phyloP scores from a whole-genome alignment of 257 asterid genomes.

The Solanum bukasovii region DNA sequence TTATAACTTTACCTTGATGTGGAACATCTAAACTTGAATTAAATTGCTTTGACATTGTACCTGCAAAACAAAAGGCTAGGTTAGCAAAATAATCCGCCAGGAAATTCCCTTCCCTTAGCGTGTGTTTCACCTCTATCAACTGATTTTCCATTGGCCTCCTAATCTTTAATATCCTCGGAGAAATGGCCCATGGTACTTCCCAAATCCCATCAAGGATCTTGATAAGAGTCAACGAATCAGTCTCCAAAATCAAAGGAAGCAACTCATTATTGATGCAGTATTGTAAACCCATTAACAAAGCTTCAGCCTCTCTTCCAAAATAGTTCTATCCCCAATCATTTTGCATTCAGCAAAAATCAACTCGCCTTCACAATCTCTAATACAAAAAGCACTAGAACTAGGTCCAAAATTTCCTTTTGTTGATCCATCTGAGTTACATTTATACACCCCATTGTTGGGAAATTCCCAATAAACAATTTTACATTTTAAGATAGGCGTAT shows the following conservation, averaged over 20 bases:
- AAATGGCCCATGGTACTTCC: background rate
- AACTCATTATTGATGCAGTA: too few relatives aligned
- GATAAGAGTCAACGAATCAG: background rate
- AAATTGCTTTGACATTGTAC: background rate
- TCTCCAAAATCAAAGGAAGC: background rate
- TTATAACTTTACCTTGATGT: too few relatives aligned
- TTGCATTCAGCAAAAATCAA: background rate
- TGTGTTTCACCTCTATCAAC: background rate
- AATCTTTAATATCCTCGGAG: background rate
- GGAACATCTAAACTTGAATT: background rate
- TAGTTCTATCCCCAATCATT: background rate
- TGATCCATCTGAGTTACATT: background rate
- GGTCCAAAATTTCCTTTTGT: background rate
- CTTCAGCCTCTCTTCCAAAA: background rate
- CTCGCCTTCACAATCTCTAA: background rate
- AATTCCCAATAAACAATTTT: background rate
- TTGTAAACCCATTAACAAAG: background rate
- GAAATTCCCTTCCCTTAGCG: background rate
- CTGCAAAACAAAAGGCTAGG: background rate
- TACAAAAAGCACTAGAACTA: background rate
- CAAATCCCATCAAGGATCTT: background rate
- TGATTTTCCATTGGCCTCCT: background rate
- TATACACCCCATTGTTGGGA: background rate
- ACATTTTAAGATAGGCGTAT: background rate
- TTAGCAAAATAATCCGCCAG: background rate